Percentiles rank a stretch among this genome's conserved stretches.
Conservation (phyloP, 768 basidiomycete genomes). For the Xanthoconium stramineum region DNA sequence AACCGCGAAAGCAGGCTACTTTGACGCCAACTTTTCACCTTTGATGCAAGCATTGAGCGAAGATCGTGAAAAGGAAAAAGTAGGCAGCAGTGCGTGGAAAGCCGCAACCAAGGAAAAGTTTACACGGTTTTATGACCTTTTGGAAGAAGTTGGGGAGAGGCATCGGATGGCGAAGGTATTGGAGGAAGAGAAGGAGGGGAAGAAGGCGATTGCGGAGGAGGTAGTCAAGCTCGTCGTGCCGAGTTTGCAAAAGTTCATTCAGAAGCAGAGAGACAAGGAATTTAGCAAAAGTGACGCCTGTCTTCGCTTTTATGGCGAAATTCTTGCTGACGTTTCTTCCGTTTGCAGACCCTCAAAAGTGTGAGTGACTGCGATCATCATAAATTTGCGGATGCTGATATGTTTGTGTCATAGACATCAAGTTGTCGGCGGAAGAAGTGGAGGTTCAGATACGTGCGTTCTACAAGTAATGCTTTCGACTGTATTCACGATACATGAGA, state of each 20-base stretch:
- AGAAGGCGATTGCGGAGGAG: constrained; percentile 64
- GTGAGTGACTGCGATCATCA: constrained; percentile 29
- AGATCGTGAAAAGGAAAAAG: constrained; percentile 46
- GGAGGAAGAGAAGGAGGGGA: constrained; percentile 64
- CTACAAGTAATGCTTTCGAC: constrained; percentile 35
- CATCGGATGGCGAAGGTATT: constrained; percentile 67
- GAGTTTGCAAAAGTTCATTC: constrained; percentile 67
- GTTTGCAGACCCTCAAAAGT: constrained; percentile 49
- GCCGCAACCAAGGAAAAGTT: constrained; percentile 78
- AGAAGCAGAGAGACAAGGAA: constrained; percentile 75
- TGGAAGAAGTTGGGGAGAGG: constrained; percentile 77
- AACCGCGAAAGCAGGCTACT: constrained; percentile 80
- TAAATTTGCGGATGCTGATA: constrained; percentile 8
- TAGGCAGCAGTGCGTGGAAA: constrained; percentile 42
- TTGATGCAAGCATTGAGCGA: constrained; percentile 61
- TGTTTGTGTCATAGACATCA: constrained; percentile 59
- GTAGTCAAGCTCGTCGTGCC: constrained; percentile 76
- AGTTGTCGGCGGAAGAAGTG: constrained; percentile 69
- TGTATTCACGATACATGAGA: neutral
- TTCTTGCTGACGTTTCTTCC: neutral
- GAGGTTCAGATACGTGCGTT: constrained; percentile 66
- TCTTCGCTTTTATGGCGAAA: neutral
- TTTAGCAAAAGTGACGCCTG: constrained; percentile 72
- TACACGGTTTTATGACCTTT: constrained; percentile 73
- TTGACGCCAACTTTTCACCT: constrained; percentile 78